These are phyloP conservation scores for Naganishia liquefaciens DNA, from an alignment of 1,284 basidiomycete genomes.

Conservation along the genomic window DNA sequence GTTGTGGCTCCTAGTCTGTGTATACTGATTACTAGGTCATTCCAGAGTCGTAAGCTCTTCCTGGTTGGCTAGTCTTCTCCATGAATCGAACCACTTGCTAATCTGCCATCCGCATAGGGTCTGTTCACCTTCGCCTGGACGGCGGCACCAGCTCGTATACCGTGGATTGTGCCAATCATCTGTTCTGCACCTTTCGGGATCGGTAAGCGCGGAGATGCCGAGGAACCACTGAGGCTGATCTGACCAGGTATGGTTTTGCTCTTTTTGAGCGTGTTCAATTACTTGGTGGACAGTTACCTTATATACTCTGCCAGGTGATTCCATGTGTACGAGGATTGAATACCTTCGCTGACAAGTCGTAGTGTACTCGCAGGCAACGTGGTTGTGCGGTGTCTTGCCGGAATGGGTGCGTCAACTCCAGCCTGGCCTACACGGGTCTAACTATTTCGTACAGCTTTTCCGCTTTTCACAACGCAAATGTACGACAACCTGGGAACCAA, in stretches of 20 bases:
- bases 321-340: too few species aligned
- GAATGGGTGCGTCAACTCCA: conserved; percentile 34
- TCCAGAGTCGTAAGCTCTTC: not conserved
- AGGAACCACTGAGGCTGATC: not conserved
- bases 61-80: not conserved
- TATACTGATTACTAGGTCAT: not conserved
- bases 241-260: conserved; percentile 38
- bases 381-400: conserved; percentile 52
- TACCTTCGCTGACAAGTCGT: not conserved
- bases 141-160: conserved; percentile 57
- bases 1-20: not conserved
- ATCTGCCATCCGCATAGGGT: conserved; percentile 9
- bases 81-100: not conserved
- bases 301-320: conserved; percentile 59
- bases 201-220: conserved; percentile 1
- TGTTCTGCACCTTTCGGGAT: conserved; percentile 63
- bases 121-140: conserved; percentile 58
- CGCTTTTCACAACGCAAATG: conserved; percentile 46
- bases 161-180: conserved; percentile 65
- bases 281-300: conserved; percentile 68
- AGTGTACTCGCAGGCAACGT: conserved; percentile 48
- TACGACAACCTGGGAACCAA: conserved; percentile 51
- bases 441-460: conserved; percentile 48
- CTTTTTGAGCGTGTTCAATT: conserved; percentile 47
- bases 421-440: conserved; percentile 46